Evolutionary conservation across 345 rosid species (phyloP).

Genomic region (Toxicodendron radicans): DNA sequence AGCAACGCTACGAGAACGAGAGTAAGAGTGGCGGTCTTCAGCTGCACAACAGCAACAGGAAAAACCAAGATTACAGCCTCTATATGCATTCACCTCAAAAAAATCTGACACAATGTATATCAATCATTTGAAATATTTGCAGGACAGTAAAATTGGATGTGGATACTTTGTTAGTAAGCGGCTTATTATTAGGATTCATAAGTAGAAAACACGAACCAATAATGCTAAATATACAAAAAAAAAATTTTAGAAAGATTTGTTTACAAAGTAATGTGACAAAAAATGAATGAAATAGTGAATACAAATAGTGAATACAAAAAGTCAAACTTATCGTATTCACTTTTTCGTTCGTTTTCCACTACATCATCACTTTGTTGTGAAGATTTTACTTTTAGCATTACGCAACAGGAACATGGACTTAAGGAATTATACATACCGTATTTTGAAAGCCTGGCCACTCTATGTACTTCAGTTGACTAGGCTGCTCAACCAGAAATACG

Average conservation of each 20-base stretch:
- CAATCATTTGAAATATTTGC: not conserved
- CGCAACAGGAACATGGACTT: not conserved
- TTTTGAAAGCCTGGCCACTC: slow-evolving; percentile 77
- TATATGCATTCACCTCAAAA: not conserved
- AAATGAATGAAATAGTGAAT: too few species aligned
- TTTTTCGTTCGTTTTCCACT: too few species aligned
- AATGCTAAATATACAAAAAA: too few species aligned
- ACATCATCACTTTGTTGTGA: too few species aligned
- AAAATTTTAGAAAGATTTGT: too few species aligned
- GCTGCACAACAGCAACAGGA: slow-evolving; percentile 42
- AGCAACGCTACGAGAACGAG: slow-evolving; percentile 66
- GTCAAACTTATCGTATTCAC: too few species aligned
- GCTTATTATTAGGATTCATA: not conserved
- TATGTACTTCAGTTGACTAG: slow-evolving; percentile 75
- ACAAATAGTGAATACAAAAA: too few species aligned
- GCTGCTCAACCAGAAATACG: slow-evolving; percentile 68
- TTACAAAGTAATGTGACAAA: too few species aligned
- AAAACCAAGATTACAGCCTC: slow-evolving; percentile 2
- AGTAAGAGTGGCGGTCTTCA: slow-evolving; percentile 73
- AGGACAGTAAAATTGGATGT: not conserved
- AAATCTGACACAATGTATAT: not conserved
- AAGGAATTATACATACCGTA: slow-evolving; percentile 50
- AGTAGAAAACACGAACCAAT: not conserved
- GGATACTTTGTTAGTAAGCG: not conserved
- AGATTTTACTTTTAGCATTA: too few species aligned